These are phyloP conservation scores for Thalassiosira exigua DNA, from an alignment of 352 stramenopile species.

Conservation along the genomic window DNA sequence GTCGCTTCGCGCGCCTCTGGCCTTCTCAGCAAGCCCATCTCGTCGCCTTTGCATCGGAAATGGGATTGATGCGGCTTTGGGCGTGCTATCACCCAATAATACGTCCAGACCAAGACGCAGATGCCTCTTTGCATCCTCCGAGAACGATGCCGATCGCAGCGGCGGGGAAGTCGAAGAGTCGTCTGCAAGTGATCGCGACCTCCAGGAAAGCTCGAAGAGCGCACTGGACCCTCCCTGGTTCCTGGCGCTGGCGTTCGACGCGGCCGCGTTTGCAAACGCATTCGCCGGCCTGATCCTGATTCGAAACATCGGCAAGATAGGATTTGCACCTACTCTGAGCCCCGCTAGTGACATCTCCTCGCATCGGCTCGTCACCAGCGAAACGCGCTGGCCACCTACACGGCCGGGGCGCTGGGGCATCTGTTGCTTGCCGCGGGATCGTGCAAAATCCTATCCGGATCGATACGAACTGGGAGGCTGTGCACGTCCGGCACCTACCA, in stretches of 20 bases:
- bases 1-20: too few species aligned
- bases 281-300: slow-evolving; percentile 18
- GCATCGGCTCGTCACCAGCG: slow-evolving; percentile 19
- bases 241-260: slow-evolving; percentile 18
- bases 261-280: slow-evolving; percentile 22
- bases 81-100: too few species aligned
- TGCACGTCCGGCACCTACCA: slow-evolving; percentile 26
- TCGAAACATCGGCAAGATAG: slow-evolving; percentile 5
- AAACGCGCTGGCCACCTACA: slow-evolving; percentile 39
- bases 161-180: too few species aligned
- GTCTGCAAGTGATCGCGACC: too few species aligned
- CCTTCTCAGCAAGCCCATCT: too few species aligned
- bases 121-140: too few species aligned
- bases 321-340: not conserved
- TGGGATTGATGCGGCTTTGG: too few species aligned
- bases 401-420: slow-evolving; percentile 27
- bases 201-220: too few species aligned
- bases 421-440: slow-evolving; percentile 31
- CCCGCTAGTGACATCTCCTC: not conserved
- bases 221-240: slow-evolving; percentile 22
- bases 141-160: too few species aligned
- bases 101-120: too few species aligned
- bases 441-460: slow-evolving; percentile 34
- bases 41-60: too few species aligned
- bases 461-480: slow-evolving; percentile 11